Conservation (phyloP, 2,329 filamentous ascomycete species). For the Diaporthe sp. region DNA sequence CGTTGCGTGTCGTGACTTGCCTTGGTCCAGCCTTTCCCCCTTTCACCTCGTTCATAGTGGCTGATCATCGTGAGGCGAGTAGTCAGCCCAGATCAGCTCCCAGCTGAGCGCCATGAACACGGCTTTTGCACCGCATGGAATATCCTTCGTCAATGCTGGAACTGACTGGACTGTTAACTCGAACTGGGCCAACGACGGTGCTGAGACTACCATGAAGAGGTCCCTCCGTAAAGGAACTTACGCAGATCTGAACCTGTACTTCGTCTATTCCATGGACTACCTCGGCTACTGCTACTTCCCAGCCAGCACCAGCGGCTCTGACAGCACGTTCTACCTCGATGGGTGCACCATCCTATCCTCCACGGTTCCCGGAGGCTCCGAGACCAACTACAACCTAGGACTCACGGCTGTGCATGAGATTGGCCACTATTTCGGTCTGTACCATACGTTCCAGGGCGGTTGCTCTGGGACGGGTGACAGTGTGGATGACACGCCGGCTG, state of each 20-base stretch:
- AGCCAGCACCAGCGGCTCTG: conserved; percentile 50
- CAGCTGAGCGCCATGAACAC: conserved; percentile 63
- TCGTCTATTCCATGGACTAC: conserved; percentile 54
- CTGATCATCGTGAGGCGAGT: background rate
- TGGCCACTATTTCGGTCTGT: conserved; percentile 61
- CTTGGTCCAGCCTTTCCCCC: background rate
- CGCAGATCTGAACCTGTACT: conserved; percentile 62
- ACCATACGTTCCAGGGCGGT: conserved; percentile 60
- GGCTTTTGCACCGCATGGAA: conserved; percentile 58
- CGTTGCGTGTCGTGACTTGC: conserved; percentile 23
- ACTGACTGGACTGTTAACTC: conserved; percentile 58
- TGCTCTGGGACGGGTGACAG: conserved; percentile 55
- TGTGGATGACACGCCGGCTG: conserved; percentile 57
- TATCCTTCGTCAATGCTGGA: conserved; percentile 60
- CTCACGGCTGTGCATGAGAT: conserved; percentile 57
- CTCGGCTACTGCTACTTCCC: conserved; percentile 65
- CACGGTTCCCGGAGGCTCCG: conserved; percentile 50
- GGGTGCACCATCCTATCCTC: conserved; percentile 49
- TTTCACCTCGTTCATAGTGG: background rate
- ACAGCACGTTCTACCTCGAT: conserved; percentile 46
- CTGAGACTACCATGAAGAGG: conserved; percentile 59
- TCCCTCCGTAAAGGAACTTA: conserved; percentile 59
- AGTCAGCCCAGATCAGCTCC: conserved; percentile 53
- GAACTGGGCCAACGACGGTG: conserved; percentile 58
- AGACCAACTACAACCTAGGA: conserved; percentile 53